Conservation (phyloP, 2,329 filamentous ascomycete species). For the Neonectria punicea region DNA sequence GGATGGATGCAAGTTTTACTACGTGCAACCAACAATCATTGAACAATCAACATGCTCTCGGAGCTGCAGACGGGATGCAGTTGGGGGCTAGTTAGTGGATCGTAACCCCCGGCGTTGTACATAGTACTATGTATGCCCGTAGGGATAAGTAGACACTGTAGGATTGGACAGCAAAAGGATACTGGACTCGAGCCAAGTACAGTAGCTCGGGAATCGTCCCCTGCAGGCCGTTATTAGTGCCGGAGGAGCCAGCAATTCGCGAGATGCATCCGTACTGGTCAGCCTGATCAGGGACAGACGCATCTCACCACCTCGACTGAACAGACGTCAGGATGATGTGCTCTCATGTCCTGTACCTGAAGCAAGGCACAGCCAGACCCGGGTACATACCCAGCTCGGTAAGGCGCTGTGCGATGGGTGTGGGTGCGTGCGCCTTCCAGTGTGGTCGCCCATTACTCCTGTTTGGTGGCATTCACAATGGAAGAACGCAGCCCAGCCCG, state of each 20-base stretch:
- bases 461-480: constrained; percentile 10
- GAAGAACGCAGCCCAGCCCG: neutral
- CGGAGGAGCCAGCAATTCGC: constrained; percentile 8
- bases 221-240: neutral
- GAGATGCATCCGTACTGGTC: neutral
- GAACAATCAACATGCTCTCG: neutral
- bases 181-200: too few relatives aligned
- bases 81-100: constrained; percentile 1
- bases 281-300: neutral
- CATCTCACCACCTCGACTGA: constrained; percentile 6
- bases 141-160: neutral
- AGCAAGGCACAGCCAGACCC: constrained; percentile 21
- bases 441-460: constrained; percentile 10
- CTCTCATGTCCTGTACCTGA: constrained; percentile 23
- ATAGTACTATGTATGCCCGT: neutral
- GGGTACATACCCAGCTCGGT: constrained; percentile 12
- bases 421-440: constrained; percentile 12
- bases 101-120: neutral
- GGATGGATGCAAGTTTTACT: neutral
- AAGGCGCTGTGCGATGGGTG: constrained; percentile 21
- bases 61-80: neutral
- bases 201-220: neutral
- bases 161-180: neutral
- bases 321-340: constrained; percentile 3
- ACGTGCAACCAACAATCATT: neutral